Evolutionary conservation across 345 rosid species (phyloP).

Genomic region (Passiflora organensis): DNA sequence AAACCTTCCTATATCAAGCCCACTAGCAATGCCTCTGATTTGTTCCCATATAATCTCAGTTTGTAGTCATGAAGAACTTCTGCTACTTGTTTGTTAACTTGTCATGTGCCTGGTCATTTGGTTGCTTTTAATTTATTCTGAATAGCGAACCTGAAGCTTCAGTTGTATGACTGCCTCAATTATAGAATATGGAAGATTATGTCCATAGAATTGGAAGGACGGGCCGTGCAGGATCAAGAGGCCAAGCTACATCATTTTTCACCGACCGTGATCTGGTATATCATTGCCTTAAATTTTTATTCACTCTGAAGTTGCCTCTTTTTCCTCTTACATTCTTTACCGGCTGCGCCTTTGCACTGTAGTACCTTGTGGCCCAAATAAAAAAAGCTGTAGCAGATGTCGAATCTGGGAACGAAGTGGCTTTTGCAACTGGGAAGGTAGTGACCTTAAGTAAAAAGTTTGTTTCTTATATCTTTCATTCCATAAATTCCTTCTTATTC

Average conservation of each 20-base stretch:
- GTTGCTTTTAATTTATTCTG: slow-evolving; percentile 18
- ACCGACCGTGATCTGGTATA: slow-evolving; percentile 33
- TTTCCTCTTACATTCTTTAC: neutral
- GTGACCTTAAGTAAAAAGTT: neutral
- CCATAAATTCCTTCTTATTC: neutral
- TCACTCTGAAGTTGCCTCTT: too few species aligned
- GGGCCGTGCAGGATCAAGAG: slow-evolving; percentile 38
- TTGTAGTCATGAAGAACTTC: slow-evolving; percentile 11
- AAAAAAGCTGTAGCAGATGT: slow-evolving; percentile 33
- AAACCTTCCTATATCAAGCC: too few species aligned
- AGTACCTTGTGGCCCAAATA: slow-evolving; percentile 34
- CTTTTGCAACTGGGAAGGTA: slow-evolving; percentile 43
- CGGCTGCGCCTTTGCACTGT: slow-evolving; percentile 1
- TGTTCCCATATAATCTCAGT: neutral
- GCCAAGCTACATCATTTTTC: slow-evolving; percentile 39
- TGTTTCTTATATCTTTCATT: neutral
- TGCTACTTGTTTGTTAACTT: slow-evolving; percentile 7
- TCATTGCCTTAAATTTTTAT: too few species aligned
- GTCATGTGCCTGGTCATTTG: slow-evolving; percentile 12
- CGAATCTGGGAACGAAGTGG: slow-evolving; percentile 29
- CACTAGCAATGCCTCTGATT: neutral
- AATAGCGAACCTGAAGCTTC: slow-evolving; percentile 30
- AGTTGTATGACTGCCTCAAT: slow-evolving; percentile 25
- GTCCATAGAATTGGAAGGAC: slow-evolving; percentile 42
- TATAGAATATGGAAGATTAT: slow-evolving; percentile 39